phyloP scores from a whole-genome alignment of 208 protist genomes.

The Porcisia hertigi region DNA sequence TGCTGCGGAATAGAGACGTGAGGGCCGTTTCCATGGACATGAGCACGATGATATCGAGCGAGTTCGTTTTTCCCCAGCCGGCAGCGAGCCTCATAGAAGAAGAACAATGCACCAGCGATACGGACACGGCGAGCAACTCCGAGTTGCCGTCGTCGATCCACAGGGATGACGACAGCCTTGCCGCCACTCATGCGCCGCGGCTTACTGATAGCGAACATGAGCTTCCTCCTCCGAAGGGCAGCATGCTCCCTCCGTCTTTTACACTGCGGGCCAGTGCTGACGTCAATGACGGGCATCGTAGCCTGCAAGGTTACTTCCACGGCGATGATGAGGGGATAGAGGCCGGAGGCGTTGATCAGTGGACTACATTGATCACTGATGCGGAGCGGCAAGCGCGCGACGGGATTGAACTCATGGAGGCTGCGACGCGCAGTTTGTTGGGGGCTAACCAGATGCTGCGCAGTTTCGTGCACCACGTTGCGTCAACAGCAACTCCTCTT shows the following conservation, averaged over 20 bases:
- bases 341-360: neutral
- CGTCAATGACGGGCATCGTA: neutral
- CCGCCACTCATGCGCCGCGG: slow-evolving; percentile 10
- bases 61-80: slow-evolving; percentile 16
- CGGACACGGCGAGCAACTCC: slow-evolving; percentile 3
- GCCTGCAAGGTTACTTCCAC: neutral
- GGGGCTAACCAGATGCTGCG: slow-evolving; percentile 1
- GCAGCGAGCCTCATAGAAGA: neutral
- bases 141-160: slow-evolving; percentile 6
- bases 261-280: neutral
- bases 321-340: neutral
- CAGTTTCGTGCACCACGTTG: neutral
- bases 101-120: neutral
- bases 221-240: neutral
- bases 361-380: neutral
- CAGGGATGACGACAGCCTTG: slow-evolving; percentile 11
- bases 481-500: neutral
- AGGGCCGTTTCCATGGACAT: slow-evolving; percentile 6
- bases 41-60: neutral
- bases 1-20: slow-evolving; percentile 23
- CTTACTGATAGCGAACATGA: neutral
- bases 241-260: neutral
- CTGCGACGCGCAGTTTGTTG: slow-evolving; percentile 22
- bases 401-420: slow-evolving; percentile 17
- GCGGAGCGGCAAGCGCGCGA: slow-evolving; percentile 11